These are phyloP conservation scores for Avena insularis DNA, from an alignment of 176 grass and related monocot genomes.

Conservation along the genomic window DNA sequence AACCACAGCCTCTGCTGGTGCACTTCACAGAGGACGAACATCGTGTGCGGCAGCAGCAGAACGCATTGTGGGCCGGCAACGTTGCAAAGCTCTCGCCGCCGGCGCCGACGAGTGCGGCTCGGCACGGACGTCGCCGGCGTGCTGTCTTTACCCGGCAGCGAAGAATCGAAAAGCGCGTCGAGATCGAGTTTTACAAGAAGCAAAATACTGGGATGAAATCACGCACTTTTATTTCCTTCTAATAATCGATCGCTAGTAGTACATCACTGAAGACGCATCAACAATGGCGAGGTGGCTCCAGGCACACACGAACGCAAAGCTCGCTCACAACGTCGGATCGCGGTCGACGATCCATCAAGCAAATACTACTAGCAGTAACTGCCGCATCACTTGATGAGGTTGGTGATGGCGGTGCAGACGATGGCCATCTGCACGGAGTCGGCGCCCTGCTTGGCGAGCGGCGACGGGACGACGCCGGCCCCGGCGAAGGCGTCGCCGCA, in stretches of 20 bases:
- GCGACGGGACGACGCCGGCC: conserved; percentile 13
- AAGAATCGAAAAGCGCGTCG: not conserved
- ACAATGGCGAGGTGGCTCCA: not conserved
- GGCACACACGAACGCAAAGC: not conserved
- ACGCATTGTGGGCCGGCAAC: no score
- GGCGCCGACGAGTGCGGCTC: not conserved
- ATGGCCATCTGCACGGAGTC: conserved; percentile 16
- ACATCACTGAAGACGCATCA: not conserved
- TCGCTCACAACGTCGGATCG: not conserved
- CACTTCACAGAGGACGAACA: not conserved
- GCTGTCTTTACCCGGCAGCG: not conserved
- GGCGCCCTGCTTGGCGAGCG: conserved; percentile 6
- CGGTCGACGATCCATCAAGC: not conserved
- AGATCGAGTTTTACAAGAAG: not conserved
- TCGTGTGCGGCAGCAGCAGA: not conserved
- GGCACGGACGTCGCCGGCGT: not conserved
- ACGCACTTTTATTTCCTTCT: not conserved
- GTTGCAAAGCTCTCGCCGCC: not conserved
- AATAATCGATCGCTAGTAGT: not conserved
- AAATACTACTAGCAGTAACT: not conserved
- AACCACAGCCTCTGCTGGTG: not conserved
- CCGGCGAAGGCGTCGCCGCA: conserved; percentile 18
- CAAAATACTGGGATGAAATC: not conserved
- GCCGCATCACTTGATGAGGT: conserved; percentile 23
- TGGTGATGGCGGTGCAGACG: conserved; percentile 29